Evolutionary conservation across 257 asterid species (phyloP), one percentile per base, ranked within the genome.

Genomic region (Solanum chiquidenum): DNA sequence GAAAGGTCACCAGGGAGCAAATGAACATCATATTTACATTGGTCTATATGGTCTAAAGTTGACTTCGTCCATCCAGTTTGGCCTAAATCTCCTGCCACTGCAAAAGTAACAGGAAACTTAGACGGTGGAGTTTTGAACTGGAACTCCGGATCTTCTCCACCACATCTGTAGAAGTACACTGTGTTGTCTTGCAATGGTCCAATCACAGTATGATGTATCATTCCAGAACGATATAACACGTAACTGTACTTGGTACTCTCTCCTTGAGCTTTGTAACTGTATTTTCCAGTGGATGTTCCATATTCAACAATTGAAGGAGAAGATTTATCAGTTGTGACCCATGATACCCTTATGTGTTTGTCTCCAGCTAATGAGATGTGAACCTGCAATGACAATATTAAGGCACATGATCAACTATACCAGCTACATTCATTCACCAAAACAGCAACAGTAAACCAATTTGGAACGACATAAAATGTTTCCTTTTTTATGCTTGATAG

Each of bases 61-160:
- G 99, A 95, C 88, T 91, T 93, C 1, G 99, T 97, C 98, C 99
- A 97, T 64, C 87, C 99, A 40, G 99, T 94, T 92, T 97, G 99
- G 38, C 99, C 99, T 88, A 97, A 90, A 92, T 97, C 99, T 33
- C 98, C 99, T 0, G 98, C 98, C 90, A 97, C 98, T 2, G 98
- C 98, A 88, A 97, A 92, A 69, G 97, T 94, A 66, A 96, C 69
- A 0, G 99, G 99, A 91, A 97, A 94, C 85, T 92, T 89, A 52
- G 99, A 93, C 1, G 99, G 99, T 1, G 99, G 98, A 72, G 98
- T 95, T 89, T 94, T 97, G 88, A 97, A 91, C 86, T 94, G 94
- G 88, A 96, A 94, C 92, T 95, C 99, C 0, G 95, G 92, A 76
- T 92, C 99, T 87, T 90, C 91, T 42, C 98, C 94, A 37, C 99